A percentile compares a stretch with the other conserved stretches of the same genome.
Conservation (phyloP, 73 alveolate genomes). For the Paramecium octaurelia region DNA sequence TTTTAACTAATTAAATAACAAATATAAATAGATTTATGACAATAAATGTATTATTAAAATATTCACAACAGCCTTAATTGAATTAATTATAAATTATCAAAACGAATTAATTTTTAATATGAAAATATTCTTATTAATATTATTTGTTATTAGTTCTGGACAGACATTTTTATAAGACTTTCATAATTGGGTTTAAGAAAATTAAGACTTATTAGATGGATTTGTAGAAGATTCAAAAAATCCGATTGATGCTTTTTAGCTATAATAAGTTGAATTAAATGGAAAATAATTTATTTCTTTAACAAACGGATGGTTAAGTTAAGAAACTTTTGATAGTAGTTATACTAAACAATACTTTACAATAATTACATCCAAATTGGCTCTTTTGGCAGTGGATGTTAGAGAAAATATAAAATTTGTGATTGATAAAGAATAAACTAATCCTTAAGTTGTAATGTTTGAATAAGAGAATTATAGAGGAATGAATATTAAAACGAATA, state of each 20-base stretch:
- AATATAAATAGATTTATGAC: no score
- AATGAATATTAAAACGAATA: neutral
- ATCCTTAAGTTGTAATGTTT: neutral
- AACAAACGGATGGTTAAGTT: conserved; percentile 12
- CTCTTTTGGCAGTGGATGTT: neutral
- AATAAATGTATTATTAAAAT: neutral
- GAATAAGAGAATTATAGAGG: neutral
- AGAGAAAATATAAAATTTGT: neutral
- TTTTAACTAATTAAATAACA: no score
- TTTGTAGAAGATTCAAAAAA: neutral
- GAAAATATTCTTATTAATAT: neutral
- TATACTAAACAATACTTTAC: neutral
- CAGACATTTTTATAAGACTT: neutral
- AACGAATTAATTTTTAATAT: conserved; percentile 5
- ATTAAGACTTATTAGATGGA: neutral
- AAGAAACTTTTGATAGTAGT: neutral
- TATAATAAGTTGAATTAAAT: neutral
- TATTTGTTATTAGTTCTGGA: neutral
- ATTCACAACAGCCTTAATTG: neutral
- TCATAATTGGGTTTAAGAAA: neutral
- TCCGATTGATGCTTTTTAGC: neutral
- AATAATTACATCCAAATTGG: neutral
- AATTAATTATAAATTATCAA: neutral
- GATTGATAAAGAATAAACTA: neutral
- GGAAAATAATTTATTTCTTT: neutral